A percentile compares a stretch with the other conserved stretches of the same genome.
phyloP scores from a whole-genome alignment of 2,329 filamentous ascomycete genomes.

The Trichophyton verrucosum region DNA sequence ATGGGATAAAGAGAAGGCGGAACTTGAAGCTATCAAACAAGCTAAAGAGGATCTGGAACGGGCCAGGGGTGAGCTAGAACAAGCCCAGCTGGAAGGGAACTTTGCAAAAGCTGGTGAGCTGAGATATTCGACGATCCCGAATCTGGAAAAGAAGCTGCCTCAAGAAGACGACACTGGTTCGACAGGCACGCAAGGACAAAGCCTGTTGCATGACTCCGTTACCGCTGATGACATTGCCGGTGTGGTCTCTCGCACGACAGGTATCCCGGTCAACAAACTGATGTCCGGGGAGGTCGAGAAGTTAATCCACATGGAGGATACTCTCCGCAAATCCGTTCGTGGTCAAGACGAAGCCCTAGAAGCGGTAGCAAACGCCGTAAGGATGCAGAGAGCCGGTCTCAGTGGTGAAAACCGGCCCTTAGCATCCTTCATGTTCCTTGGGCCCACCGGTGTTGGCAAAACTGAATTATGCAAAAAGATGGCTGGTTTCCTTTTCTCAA shows the following conservation, averaged over 20 bases:
- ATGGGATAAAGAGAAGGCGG: conserved; percentile 80
- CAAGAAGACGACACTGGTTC: conserved; percentile 45
- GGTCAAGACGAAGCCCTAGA: conserved; percentile 90
- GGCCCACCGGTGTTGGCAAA: conserved; percentile 92
- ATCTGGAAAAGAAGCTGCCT: conserved; percentile 64
- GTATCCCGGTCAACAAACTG: conserved; percentile 83
- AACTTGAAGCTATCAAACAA: conserved; percentile 78
- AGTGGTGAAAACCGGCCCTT: conserved; percentile 84
- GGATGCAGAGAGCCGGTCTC: conserved; percentile 83
- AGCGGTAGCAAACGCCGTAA: conserved; percentile 82
- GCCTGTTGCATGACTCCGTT: conserved; percentile 84
- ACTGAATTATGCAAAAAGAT: conserved; percentile 96
- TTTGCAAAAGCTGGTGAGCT: conserved; percentile 86
- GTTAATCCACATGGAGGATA: conserved; percentile 90
- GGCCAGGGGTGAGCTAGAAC: conserved; percentile 72
- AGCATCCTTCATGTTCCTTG: conserved; percentile 94
- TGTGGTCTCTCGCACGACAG: conserved; percentile 82
- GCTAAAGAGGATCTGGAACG: conserved; percentile 80
- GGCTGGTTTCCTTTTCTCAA: conserved; percentile 84
- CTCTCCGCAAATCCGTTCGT: conserved; percentile 66
- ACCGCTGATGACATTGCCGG: conserved; percentile 86
- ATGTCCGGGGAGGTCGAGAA: conserved; percentile 92
- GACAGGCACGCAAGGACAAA: conserved; percentile 35
- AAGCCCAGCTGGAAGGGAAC: conserved; percentile 75
- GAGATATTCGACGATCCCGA: conserved; percentile 75